Conservation (phyloP, 768 basidiomycete species). For the Pulveroboletus sp. region DNA sequence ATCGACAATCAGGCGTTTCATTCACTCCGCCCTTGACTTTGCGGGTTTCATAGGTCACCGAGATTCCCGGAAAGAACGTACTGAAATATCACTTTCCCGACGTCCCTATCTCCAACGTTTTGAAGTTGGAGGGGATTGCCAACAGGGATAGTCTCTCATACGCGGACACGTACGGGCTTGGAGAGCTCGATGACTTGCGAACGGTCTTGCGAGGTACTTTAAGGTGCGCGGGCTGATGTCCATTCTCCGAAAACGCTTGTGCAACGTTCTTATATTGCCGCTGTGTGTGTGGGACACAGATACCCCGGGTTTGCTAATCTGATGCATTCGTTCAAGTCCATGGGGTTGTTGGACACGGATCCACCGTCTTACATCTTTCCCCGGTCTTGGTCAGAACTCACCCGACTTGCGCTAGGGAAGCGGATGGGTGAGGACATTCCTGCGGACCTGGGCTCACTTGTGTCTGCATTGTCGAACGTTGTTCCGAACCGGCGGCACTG, state of each 20-base stretch:
- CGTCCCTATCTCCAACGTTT: slow-evolving; percentile 59
- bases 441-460: slow-evolving; percentile 30
- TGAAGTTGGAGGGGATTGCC: slow-evolving; percentile 76
- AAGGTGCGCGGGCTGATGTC: slow-evolving; percentile 39
- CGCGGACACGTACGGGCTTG: slow-evolving; percentile 57
- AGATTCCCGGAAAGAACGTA: slow-evolving; percentile 50
- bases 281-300: slow-evolving; percentile 32
- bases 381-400: slow-evolving; percentile 33
- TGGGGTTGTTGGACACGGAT: slow-evolving; percentile 60
- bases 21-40: neutral
- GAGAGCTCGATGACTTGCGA: slow-evolving; percentile 37
- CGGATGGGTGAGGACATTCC: slow-evolving; percentile 24
- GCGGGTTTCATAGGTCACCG: slow-evolving; percentile 33
- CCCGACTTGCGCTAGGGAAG: slow-evolving; percentile 32
- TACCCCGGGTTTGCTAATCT: slow-evolving; percentile 79
- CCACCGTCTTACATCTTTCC: slow-evolving; percentile 16
- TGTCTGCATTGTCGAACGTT: slow-evolving; percentile 29
- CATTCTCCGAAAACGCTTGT: neutral
- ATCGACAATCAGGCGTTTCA: neutral
- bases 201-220: slow-evolving; percentile 84
- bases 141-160: slow-evolving; percentile 82
- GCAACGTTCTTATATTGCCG: neutral
- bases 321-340: slow-evolving; percentile 63
- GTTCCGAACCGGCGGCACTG: slow-evolving; percentile 10
- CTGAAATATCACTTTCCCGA: slow-evolving; percentile 55